A percentile compares a stretch with the other conserved stretches of the same genome.
Evolutionary conservation across 176 grass and related monocot species (phyloP).

Genomic region (Oryza coarctata): DNA sequence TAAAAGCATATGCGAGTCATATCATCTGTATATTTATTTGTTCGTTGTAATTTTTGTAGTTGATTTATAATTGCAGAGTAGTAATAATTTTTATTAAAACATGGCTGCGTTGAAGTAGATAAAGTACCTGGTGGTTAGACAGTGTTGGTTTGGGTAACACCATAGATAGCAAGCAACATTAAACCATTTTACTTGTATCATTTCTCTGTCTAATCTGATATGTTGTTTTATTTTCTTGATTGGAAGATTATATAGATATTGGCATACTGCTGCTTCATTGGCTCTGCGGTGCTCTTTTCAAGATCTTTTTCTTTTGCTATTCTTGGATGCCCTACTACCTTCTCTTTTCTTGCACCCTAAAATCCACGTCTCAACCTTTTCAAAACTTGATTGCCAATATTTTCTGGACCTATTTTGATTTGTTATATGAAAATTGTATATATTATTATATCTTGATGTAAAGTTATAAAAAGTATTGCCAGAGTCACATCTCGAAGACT

Average conservation of each 20-base stretch:
- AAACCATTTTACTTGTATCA: neutral
- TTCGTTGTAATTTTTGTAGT: constrained; percentile 6
- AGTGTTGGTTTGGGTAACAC: neutral
- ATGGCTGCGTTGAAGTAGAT: neutral
- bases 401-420: neutral
- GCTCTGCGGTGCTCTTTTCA: neutral
- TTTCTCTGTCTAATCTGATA: neutral
- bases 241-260: constrained; percentile 8
- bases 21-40: neutral
- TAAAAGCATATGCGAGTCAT: neutral
- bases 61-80: neutral
- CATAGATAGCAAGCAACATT: neutral
- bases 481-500: neutral
- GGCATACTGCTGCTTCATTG: neutral
- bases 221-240: constrained; percentile 17
- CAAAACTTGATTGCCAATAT: neutral
- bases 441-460: neutral
- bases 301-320: neutral
- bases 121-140: neutral
- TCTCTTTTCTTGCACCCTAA: neutral
- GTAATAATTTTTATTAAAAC: neutral
- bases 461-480: neutral
- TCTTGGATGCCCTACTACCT: neutral
- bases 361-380: neutral
- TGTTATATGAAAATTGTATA: neutral